Evolutionary conservation across 305 asterid genomes (phyloP).

Genomic region (Fraxinus platypoda): DNA sequence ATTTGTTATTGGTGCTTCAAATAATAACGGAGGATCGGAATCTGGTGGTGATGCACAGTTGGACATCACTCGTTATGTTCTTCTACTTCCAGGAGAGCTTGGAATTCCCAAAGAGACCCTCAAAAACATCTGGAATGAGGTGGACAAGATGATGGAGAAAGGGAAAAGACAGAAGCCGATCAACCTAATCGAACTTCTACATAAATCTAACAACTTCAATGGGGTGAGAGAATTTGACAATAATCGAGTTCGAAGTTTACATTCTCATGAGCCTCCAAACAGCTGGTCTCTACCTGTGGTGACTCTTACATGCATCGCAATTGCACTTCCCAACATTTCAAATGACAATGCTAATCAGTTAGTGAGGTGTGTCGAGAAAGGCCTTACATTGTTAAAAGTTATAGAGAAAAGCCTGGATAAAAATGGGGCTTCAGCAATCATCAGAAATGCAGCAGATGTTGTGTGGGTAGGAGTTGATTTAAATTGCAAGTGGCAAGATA

Average conservation of each 20-base stretch:
- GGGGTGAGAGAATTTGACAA: constrained; percentile 25
- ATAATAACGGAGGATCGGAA: neutral
- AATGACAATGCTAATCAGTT: neutral
- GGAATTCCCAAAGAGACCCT: neutral
- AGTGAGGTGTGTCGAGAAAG: constrained; percentile 21
- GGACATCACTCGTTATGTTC: neutral
- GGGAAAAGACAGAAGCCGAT: constrained; percentile 15
- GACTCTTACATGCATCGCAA: constrained; percentile 36
- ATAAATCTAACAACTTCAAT: neutral
- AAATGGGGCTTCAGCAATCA: neutral
- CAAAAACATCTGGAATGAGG: constrained; percentile 22
- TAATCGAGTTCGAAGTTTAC: constrained; percentile 2
- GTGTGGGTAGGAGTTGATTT: constrained; percentile 28
- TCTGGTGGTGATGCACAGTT: constrained; percentile 23
- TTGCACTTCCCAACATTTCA: constrained; percentile 21
- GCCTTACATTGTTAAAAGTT: constrained; percentile 12
- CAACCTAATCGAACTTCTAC: constrained; percentile 8
- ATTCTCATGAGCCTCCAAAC: constrained; percentile 23
- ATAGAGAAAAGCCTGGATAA: constrained; percentile 7
- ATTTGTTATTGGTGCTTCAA: neutral
- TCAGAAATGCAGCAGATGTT: constrained; percentile 24
- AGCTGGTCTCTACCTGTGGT: constrained; percentile 38
- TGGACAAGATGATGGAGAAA: constrained; percentile 6
- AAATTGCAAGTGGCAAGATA: constrained; percentile 16
- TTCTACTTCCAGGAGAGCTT: neutral